phyloP scores from a whole-genome alignment of 2,329 filamentous ascomycete genomes.

The Sordariomycetes sp. region DNA sequence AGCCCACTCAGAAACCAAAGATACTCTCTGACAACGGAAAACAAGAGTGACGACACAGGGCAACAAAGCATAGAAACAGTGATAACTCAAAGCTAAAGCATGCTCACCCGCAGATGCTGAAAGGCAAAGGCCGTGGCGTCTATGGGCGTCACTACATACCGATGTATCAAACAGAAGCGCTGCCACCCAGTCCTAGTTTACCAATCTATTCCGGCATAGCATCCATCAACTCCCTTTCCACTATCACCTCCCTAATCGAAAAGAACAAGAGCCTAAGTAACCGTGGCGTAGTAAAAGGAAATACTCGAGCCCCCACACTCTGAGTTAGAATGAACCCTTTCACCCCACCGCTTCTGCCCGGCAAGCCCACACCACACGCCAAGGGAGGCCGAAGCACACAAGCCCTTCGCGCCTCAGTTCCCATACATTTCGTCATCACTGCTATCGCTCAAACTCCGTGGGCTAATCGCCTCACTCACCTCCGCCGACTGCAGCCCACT shows the following conservation, averaged over 20 bases:
- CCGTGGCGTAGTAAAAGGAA: neutral
- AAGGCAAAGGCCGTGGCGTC: neutral
- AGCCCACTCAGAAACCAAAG: too few relatives aligned
- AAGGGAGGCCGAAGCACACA: too few relatives aligned
- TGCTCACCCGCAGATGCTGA: neutral
- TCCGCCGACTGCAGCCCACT: constrained; percentile 32
- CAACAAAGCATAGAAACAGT: neutral
- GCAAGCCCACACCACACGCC: neutral
- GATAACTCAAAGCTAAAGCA: neutral
- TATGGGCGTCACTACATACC: neutral
- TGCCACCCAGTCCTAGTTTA: neutral
- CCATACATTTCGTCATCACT: constrained; percentile 46
- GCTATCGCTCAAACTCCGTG: constrained; percentile 32
- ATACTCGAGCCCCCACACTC: neutral
- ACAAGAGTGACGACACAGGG: neutral
- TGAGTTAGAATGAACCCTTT: neutral
- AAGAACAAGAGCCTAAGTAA: neutral
- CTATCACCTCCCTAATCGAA: neutral
- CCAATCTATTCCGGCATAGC: neutral
- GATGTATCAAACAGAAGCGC: neutral
- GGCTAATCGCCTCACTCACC: constrained; percentile 36
- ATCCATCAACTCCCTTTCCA: neutral
- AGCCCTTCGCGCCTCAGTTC: constrained; percentile 6
- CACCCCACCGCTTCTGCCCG: neutral
- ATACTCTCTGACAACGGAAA: too few relatives aligned